Base-by-base conservation (phyloP, 495 filamentous ascomycete species). In the Podospora sp. region DNA sequence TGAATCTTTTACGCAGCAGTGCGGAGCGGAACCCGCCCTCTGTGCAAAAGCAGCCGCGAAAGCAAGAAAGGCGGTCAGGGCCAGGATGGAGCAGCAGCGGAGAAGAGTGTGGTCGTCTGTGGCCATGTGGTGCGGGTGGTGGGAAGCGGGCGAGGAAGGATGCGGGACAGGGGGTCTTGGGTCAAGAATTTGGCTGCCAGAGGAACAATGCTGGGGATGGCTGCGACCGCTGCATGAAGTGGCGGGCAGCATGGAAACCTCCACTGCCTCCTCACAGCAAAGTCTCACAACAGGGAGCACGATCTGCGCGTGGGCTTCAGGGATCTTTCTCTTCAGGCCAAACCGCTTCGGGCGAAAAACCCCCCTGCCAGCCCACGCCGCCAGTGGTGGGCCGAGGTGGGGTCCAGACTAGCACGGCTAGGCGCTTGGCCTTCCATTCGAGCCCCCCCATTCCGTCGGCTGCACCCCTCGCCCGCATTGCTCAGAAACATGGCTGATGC, bases 301-400 rank as follows among this genome's bases (percentile, higher is more conserved):
- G 75, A 76, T 76, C 75, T 68, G 73, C 75, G 75, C 75, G 73
- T 77, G 75, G 63, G 73, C 75, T 73, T 65, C 75, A 77, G 75
- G 75, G 75, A 77, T 77, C 62, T 69, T 64, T 61, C 67, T 67
- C 71, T 71, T 69, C 71, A 69, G 62, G 49, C 68, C 66, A 71
- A 67, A 61, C 67, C 61, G 68, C 67, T 73, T 73, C 65, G 68
- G 68, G 64, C 61, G 21, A 46, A 52, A n/a, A 2, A 16, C 29
- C 14, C 57, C 57, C 57, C 29, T 60, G 57, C 57, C 57, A 36
- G 57, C 29, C 60, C 60, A 50, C 60, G 60, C 35, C 36, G 16
- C 36, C 29, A 62, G 60, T 21, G 33, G 60, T 22, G 21, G 36
- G 27, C 11, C 24, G 50, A 49, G 52, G 21, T 40, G 51, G 52